phyloP scores from a whole-genome alignment of 2,329 filamentous ascomycete genomes.

The Akanthomyces uredinophilus region DNA sequence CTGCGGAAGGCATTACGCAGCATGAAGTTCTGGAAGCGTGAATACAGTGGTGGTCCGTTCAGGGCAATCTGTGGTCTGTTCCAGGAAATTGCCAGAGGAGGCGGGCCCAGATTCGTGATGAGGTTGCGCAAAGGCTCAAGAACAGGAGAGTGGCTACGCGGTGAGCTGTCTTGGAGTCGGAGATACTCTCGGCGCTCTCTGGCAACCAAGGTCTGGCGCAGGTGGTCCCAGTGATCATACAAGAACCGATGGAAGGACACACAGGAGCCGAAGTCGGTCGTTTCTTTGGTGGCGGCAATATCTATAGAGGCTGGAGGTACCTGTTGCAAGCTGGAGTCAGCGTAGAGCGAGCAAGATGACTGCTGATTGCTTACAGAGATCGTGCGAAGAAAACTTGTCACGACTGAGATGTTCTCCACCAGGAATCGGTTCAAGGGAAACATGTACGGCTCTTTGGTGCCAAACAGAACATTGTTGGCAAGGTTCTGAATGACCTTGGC shows the following conservation, averaged over 20 bases:
- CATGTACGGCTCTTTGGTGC: constrained; percentile 69
- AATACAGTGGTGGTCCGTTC: constrained; percentile 60
- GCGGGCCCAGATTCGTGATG: constrained; percentile 62
- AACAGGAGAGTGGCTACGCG: constrained; percentile 49
- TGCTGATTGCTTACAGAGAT: constrained; percentile 51
- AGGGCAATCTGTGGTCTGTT: constrained; percentile 60
- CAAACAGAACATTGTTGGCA: constrained; percentile 67
- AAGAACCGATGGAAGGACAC: constrained; percentile 64
- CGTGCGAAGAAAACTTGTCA: constrained; percentile 61
- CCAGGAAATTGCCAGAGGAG: constrained; percentile 64
- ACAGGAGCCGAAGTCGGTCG: constrained; percentile 66
- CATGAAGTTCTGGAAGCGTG: constrained; percentile 69
- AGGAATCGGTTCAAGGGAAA: constrained; percentile 65
- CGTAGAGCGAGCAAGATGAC: constrained; percentile 19
- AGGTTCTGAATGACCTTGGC: constrained; percentile 68
- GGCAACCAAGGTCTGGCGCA: constrained; percentile 58
- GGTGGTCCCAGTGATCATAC: constrained; percentile 68
- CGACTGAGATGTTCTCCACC: constrained; percentile 61
- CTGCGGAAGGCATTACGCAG: constrained; percentile 62
- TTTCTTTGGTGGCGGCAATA: constrained; percentile 37
- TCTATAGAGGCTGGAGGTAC: constrained; percentile 46
- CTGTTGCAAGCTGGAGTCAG: constrained; percentile 22
- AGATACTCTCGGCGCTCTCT: constrained; percentile 54
- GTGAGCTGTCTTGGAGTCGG: constrained; percentile 48
- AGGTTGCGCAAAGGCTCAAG: constrained; percentile 56